Evolutionary conservation across 2,329 filamentous ascomycete species (phyloP), one percentile per base, ranked within the genome.

Genomic region (Myrmaecium sp.): DNA sequence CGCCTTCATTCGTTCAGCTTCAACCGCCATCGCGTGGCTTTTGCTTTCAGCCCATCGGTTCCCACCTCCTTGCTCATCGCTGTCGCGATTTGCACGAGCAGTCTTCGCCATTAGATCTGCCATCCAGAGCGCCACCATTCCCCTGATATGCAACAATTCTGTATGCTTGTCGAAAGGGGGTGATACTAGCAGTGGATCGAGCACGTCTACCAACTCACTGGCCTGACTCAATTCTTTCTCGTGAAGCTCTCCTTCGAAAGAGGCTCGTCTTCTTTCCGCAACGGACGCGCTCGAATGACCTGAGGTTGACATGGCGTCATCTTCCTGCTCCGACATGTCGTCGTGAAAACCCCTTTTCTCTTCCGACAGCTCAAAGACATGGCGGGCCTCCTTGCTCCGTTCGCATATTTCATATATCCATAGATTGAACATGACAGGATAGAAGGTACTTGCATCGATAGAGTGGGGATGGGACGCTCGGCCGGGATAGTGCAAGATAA

Each of bases 391-490:
- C 65, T 65, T 55, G 71, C 71, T 51, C 31, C 43, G 48, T 24
- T 68, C 60, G 41, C 79, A 68, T 2, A 73, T 59, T 33, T 77
- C 69, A 46, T 81, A 84, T 27, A 93, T 66, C 67, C 89, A 86
- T 23, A 82, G 66, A 25, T 72, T 72, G 38, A 86, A 74, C 55
- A 92, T 66, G 9, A 77, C 76, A 9, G 79, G 73, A 54, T 82
- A 84, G 46, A 94, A 92, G 33, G 81, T 72, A 19, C 78, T 45
- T 7, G 79, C 71, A 36, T 69, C 76, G 21, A 74, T 53, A 3
- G 60, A 54, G 26, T 67, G 54, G 1, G 71, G 69, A 4, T 63
- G 59, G 32, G 60, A 58, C 39, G 30, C 68, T 74, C 5, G 81
- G 74, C 49, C 35, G 8, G 49, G 50, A 31, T 84, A 66, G 43